Evolutionary conservation across 192 early-diverging fungal species (phyloP).

Genomic region (Coemansia aciculifera): DNA sequence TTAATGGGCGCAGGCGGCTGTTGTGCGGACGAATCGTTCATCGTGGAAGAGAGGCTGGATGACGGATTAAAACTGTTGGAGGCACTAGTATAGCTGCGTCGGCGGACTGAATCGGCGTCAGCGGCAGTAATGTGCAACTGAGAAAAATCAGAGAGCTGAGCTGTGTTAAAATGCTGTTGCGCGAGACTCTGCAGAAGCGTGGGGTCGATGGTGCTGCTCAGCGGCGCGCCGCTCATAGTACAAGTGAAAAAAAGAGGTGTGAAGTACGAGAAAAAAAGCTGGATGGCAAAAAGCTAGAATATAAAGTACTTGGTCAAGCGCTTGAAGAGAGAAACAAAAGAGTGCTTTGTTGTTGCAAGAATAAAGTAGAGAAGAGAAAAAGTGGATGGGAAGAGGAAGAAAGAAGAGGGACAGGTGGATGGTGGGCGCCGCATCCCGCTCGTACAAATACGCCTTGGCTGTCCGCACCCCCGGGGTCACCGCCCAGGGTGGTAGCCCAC

Average conservation of each 20-base stretch:
- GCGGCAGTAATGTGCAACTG: constrained; percentile 43
- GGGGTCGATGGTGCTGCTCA: constrained; percentile 46
- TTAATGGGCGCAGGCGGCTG: constrained; percentile 48
- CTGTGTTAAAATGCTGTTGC: constrained; percentile 38
- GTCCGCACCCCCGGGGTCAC: constrained; percentile 8
- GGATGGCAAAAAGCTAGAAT: not conserved
- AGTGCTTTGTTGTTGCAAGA: not conserved
- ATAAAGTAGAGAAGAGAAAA: constrained; percentile 10
- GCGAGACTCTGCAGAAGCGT: constrained; percentile 54
- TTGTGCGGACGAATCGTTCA: constrained; percentile 32
- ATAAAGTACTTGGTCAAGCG: not conserved
- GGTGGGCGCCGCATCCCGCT: constrained; percentile 13
- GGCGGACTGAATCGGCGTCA: constrained; percentile 8
- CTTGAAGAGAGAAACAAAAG: not conserved
- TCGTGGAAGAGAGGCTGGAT: constrained; percentile 22
- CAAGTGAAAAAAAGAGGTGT: not conserved
- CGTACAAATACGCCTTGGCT: constrained; percentile 17
- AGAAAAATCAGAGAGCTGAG: constrained; percentile 50
- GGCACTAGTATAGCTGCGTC: constrained; percentile 8
- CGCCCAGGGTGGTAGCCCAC: not conserved
- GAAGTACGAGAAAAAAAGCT: not conserved
- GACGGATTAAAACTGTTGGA: constrained; percentile 16
- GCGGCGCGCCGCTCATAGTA: constrained; percentile 57
- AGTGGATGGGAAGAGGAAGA: constrained; percentile 1
- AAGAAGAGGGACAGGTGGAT: constrained; percentile 11